Percentiles rank a stretch among this genome's conserved stretches.
phyloP scores from a whole-genome alignment of 306 rosid genomes.

The Prinsepia uniflora region DNA sequence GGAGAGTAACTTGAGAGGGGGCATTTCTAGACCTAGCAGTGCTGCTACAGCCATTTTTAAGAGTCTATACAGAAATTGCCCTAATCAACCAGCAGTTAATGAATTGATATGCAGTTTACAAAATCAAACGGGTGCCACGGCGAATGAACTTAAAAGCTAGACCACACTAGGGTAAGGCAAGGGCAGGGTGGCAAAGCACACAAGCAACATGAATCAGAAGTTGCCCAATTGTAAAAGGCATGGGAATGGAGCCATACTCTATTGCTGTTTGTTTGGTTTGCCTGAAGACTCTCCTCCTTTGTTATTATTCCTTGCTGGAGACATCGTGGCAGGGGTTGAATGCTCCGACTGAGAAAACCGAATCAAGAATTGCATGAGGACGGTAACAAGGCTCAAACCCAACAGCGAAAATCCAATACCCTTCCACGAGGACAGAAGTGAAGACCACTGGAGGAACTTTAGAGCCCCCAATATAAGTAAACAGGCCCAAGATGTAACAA shows the following conservation, averaged over 20 bases:
- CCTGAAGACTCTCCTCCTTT: conserved; percentile 29
- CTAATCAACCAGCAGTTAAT: conserved; percentile 31
- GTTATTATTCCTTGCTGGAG: conserved; percentile 45
- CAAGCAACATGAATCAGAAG: not conserved
- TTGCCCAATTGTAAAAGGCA: not conserved
- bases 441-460: conserved; percentile 67
- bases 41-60: conserved; percentile 18
- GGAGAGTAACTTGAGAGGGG: conserved; percentile 2
- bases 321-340: conserved; percentile 69
- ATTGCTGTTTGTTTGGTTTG: conserved; percentile 46
- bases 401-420: conserved; percentile 64
- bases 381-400: conserved; percentile 54
- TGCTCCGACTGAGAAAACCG: conserved; percentile 84
- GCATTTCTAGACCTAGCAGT: not conserved
- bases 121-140: conserved; percentile 15
- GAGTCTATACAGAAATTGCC: conserved; percentile 27
- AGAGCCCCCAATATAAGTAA: conserved; percentile 51
- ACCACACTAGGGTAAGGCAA: conserved; percentile 20
- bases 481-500: conserved; percentile 63
- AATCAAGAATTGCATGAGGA: conserved; percentile 78
- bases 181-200: conserved; percentile 16
- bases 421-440: conserved; percentile 77
- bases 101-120: conserved; percentile 21
- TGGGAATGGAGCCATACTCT: conserved; percentile 15
- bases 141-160: conserved; percentile 16